Evolutionary conservation across 768 basidiomycete genomes (phyloP).

Genomic region (Xerocomellus intermedius): DNA sequence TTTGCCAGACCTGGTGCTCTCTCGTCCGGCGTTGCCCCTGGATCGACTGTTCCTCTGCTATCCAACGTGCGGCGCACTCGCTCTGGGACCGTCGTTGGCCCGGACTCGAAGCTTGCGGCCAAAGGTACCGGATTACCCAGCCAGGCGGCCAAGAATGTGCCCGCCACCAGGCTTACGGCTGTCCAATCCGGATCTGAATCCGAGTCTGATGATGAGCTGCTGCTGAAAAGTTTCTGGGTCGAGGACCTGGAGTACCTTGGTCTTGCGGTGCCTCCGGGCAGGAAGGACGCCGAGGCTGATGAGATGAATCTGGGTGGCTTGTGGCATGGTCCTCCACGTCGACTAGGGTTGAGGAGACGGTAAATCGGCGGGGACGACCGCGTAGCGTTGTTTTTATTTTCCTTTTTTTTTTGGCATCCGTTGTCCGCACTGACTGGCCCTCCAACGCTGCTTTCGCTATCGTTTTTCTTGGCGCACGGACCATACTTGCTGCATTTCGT

Average conservation of each 20-base stretch:
- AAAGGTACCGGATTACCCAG: background rate
- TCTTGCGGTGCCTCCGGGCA: background rate
- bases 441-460: background rate
- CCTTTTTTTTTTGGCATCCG: background rate
- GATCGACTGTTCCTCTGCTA: background rate
- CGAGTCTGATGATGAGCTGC: conserved; percentile 27
- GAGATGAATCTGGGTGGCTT: conserved; percentile 30
- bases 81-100: conserved; percentile 47
- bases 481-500: conserved; percentile 3
- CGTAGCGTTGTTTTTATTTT: background rate
- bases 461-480: conserved; percentile 5
- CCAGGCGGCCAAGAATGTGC: background rate
- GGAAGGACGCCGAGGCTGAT: conserved; percentile 12
- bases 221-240: conserved; percentile 19
- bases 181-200: conserved; percentile 8
- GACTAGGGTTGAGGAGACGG: conserved; percentile 8
- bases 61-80: conserved; percentile 41
- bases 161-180: background rate
- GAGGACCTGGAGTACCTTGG: conserved; percentile 26
- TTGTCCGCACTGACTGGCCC: background rate
- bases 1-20: conserved; percentile 22
- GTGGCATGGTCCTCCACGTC: conserved; percentile 11
- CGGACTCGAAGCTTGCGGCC: conserved; percentile 22
- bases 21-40: conserved; percentile 2
- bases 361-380: background rate